Percentiles rank a stretch among this genome's conserved stretches.
These are phyloP conservation scores for Graphiopsis chlorocephala DNA, from an alignment of 2,329 filamentous ascomycete genomes.

Conservation along the genomic window DNA sequence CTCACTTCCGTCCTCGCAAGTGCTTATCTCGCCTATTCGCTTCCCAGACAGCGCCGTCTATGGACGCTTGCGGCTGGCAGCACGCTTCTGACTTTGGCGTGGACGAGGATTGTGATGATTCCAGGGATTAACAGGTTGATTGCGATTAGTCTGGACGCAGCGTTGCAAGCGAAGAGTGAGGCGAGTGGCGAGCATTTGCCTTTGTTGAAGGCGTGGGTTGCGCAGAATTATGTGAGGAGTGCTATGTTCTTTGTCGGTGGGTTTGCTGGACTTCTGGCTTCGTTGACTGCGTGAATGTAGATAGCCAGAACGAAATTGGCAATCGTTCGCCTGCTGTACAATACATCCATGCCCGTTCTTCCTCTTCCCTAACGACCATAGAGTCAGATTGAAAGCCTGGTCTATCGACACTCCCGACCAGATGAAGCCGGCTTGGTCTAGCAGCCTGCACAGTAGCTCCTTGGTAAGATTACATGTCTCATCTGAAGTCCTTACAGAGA, in stretches of 20 bases:
- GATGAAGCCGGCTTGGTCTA: too few species aligned
- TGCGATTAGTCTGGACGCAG: slow-evolving; percentile 7
- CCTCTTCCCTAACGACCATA: too few species aligned
- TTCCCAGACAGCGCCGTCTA: slow-evolving; percentile 8
- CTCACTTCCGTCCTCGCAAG: slow-evolving; percentile 13
- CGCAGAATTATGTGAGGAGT: slow-evolving; percentile 15
- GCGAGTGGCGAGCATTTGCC: slow-evolving; percentile 16
- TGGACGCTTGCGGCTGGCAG: slow-evolving; percentile 10
- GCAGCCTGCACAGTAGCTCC: too few species aligned
- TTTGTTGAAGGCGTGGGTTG: slow-evolving; percentile 19
- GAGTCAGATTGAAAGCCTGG: too few species aligned
- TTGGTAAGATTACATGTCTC: too few species aligned
- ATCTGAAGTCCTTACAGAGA: too few species aligned
- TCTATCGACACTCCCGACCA: too few species aligned
- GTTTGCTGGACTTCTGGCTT: slow-evolving; percentile 4
- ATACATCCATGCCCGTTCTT: too few species aligned
- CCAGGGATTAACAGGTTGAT: slow-evolving; percentile 20
- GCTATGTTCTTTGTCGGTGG: slow-evolving; percentile 5
- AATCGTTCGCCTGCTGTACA: too few species aligned
- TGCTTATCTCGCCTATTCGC: slow-evolving; percentile 14
- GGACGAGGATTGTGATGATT: slow-evolving; percentile 20
- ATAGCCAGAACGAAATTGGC: not conserved
- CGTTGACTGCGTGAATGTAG: not conserved
- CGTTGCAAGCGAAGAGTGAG: slow-evolving; percentile 17
- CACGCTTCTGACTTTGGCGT: slow-evolving; percentile 12